These are phyloP conservation scores for Lophium mytilinum DNA, from an alignment of 495 filamentous ascomycete species.

Conservation along the genomic window DNA sequence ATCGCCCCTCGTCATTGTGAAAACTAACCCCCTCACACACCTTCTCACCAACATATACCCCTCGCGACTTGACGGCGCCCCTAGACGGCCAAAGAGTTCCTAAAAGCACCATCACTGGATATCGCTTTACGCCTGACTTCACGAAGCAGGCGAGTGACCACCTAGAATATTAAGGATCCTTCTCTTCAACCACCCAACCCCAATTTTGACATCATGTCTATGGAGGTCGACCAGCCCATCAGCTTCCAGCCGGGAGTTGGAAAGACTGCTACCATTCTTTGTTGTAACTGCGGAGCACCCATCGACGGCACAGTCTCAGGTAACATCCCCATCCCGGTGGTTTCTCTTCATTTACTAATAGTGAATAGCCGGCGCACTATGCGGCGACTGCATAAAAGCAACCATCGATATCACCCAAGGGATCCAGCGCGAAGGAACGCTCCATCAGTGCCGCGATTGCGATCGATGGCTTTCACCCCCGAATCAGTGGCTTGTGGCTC, in stretches of 20 bases:
- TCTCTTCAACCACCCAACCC: background rate
- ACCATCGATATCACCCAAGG: slow-evolving; percentile 91
- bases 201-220: slow-evolving; percentile 43
- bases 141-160: too few relatives aligned
- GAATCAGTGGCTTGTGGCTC: slow-evolving; percentile 69
- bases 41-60: too few relatives aligned
- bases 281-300: slow-evolving; percentile 88
- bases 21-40: too few relatives aligned
- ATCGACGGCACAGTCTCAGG: slow-evolving; percentile 75
- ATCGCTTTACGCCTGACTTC: too few relatives aligned
- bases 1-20: too few relatives aligned
- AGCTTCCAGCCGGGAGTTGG: slow-evolving; percentile 43
- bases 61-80: too few relatives aligned
- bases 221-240: slow-evolving; percentile 63
- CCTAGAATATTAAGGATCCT: too few relatives aligned
- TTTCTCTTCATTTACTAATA: too few relatives aligned
- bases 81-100: too few relatives aligned
- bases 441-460: slow-evolving; percentile 84
- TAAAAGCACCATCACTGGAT: too few relatives aligned
- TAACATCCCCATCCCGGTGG: too few relatives aligned
- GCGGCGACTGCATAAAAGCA: slow-evolving; percentile 86
- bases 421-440: slow-evolving; percentile 73
- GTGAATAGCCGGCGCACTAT: slow-evolving; percentile 64
- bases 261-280: slow-evolving; percentile 64
- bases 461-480: slow-evolving; percentile 91